Base-by-base conservation (phyloP, 768 basidiomycete genomes). In the Russula ochroleuca region DNA sequence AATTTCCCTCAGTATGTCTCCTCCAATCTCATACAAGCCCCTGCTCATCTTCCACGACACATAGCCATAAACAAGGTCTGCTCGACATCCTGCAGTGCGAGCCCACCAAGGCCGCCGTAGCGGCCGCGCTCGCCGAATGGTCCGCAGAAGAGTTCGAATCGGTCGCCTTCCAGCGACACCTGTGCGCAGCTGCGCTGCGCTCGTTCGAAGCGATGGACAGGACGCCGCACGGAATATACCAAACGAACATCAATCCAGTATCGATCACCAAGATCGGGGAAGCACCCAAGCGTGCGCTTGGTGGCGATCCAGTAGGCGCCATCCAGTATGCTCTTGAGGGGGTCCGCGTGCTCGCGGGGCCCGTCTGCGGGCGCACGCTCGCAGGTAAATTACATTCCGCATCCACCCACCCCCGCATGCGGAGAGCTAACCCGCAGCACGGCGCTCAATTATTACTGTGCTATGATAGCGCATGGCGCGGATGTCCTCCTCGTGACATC, bases 1-100 rank as follows among this genome's bases (percentile, higher is more conserved):
- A 86, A 86, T 60, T 86, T 86, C 69, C 81, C 84, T 41, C 85
- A 86, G 85, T 84, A 63, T 33, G 76, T 48, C 21, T 35, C 48
- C 47, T 54, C 5, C 54, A 45, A 52, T 25, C 23, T 19, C 10
- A 21, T 40, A 43, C 41, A 50, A 37, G 28, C 5, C 38, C 49
- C 65, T 31, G 45, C 10, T 33, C 23, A 43, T 25, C 23, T 21
- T n/a, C 1, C 8, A 23, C 40, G 37, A 3, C 8, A 81, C 80
- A 19, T 2, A 68, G 67, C 19, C 67, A 66, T 40, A 68, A 68
- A 49, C 59, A 66, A 31, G 67, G 64, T 41, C 56, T 68, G 1
- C 56, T 66, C 51, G 67, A 68, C 15, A 68, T 68, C 48, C 53
- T 68, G 31, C 59, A 56, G 38, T 68, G 67, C 61, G 56, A 61